Base-by-base conservation (phyloP, 2,329 filamentous ascomycete genomes). In the Talaromyces sp. region DNA sequence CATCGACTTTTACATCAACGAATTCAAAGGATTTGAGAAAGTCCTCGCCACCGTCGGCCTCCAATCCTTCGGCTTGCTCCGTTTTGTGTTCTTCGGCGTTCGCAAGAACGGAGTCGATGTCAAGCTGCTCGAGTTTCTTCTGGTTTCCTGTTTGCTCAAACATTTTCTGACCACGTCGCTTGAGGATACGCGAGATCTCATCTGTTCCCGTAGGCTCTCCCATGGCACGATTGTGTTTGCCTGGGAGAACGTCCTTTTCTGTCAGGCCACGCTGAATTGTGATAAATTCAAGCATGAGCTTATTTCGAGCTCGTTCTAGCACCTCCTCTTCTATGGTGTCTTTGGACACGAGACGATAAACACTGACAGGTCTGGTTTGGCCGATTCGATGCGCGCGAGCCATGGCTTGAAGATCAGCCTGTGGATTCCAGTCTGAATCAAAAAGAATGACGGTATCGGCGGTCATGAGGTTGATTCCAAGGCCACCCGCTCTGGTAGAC, bases 391-490 rank as follows among this genome's bases (percentile, higher is more conserved):
- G 96, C 63, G 96, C 96, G 77, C 95, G 89, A 63, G 95, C 95
- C 95, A 99, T 99, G 44, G 95, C 95, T 75, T 99, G 95, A 68
- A 99, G 80, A 81, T 99, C 96, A 6, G 95, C 95, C 75, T 99
- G 95, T 18, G 95, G 96, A 69, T 99, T 99, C 95, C 96, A 99
- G 83, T 79, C 76, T 0, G 95, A 98, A 75, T 99, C 96, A 70
- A 98, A 99, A 50, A 99, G 89, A 69, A 99, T 88, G 67, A 99
- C 95, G 0, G 95, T 99, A 72, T 99, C 96, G 7, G 95, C 95
- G 25, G 95, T 98, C 92, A 98, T 99, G 60, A 99, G 79, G 71
- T 99, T 99, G 81, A 99, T 99, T 66, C 95, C 95, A n/a, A 99
- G 84, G 75, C 95, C 95, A 81, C 95, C 95, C 60, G 95, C 95